Conservation (phyloP, 441 rosid species). For the Biscutella auriculata region DNA sequence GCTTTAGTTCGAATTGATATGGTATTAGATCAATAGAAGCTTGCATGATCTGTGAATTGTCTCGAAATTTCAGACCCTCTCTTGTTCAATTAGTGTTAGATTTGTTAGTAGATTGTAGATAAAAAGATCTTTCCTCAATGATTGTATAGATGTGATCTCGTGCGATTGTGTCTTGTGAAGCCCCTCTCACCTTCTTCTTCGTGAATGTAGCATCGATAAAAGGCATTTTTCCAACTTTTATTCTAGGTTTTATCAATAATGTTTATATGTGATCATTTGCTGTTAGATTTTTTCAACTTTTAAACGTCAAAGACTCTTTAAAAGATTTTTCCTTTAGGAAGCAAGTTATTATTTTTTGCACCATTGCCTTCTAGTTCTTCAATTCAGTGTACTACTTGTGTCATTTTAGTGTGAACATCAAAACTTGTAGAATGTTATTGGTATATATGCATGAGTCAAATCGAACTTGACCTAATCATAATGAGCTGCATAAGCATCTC, state of each 20-base stretch:
- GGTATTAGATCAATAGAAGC: neutral
- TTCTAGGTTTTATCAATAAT: neutral
- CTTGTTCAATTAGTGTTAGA: neutral
- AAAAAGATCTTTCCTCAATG: neutral
- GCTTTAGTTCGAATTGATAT: neutral
- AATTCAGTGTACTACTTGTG: neutral
- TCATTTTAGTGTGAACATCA: neutral
- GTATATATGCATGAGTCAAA: no score
- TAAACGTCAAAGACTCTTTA: neutral
- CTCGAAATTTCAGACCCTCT: neutral
- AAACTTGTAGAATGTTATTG: neutral
- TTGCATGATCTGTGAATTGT: slow-evolving; percentile 8
- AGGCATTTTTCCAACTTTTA: neutral
- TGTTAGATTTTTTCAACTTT: neutral
- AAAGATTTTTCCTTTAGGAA: neutral
- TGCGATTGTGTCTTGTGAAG: neutral
- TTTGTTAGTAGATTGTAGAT: neutral
- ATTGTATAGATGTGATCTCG: neutral
- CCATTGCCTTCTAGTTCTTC: neutral
- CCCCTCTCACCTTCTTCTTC: neutral
- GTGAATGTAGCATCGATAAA: neutral
- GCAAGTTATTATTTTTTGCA: neutral
- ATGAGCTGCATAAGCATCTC: neutral
- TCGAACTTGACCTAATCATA: neutral
- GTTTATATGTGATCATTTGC: neutral